Base-by-base conservation (phyloP, 345 rosid genomes). In the Syzygium grande region DNA sequence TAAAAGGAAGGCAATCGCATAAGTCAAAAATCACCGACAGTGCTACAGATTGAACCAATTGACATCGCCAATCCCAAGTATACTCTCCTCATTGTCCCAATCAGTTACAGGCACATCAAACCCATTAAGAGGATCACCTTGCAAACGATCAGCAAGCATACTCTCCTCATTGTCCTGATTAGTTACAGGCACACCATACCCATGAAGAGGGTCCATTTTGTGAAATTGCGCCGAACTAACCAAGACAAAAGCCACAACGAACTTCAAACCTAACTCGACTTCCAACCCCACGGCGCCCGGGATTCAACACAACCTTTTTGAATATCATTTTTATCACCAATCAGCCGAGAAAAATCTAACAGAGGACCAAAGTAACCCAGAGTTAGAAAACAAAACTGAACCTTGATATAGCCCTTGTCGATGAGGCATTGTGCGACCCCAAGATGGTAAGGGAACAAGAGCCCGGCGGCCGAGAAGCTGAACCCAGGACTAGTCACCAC, bases 401-500 rank as follows among this genome's bases (percentile, higher is more conserved):
- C 99, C 98, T 94, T 96, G 51, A 97, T 96, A 89, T 96, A 96
- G 89, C 98, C 99, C 89, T 93, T 96, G 88, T 97, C 96, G 58
- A 97, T 95, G 52, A 97, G 97, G 25, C 93, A 89, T 43, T 96
- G 95, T 52, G 99, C 98, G 87, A 93, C 99, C 2, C 99, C 99
- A 83, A 96, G 98, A 92, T 96, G 99, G 89, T 95, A 96, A 85
- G 99, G 99, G 86, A 97, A 95, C 96, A 97, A 89, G 89, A 96
- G 95, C 9, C 99, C 99, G 56, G 98, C 99, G 25, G 97, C 99
- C 77, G 99, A 97, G 92, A 97, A 97, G 89, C 99, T 95, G 91
- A 97, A 96, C 17, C 99, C 99, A 29, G 98, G 99, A 88, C 96
- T 97, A 4, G 98, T 95, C 73, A 96, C 90, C 22, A 95, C 88